Evolutionary conservation across 1,284 basidiomycete species (phyloP).

Genomic region (Heliocybe sulcata): DNA sequence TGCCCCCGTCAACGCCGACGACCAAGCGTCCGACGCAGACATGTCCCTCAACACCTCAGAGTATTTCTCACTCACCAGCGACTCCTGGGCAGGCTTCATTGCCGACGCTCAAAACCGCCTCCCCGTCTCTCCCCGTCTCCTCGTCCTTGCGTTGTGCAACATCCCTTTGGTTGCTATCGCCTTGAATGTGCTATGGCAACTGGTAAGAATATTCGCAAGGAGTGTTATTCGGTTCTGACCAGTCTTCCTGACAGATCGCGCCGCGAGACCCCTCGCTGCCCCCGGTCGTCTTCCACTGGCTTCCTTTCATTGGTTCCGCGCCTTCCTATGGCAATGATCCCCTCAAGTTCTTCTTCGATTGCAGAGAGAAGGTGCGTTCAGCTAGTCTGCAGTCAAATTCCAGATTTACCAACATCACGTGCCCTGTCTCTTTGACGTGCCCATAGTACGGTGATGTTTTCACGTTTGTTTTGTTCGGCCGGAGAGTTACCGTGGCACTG

Average conservation of each 20-base stretch:
- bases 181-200: slow-evolving; percentile 55
- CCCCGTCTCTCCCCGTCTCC: slow-evolving; percentile 17
- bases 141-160: slow-evolving; percentile 26
- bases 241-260: slow-evolving; percentile 27
- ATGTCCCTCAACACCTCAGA: slow-evolving; percentile 31
- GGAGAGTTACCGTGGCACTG: slow-evolving; percentile 87
- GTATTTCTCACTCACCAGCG: slow-evolving; percentile 18
- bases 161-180: slow-evolving; percentile 39
- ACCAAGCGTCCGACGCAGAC: slow-evolving; percentile 4
- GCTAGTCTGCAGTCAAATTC: neutral
- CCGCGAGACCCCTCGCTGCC: slow-evolving; percentile 55
- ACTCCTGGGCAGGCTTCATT: slow-evolving; percentile 40
- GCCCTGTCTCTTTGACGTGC: slow-evolving; percentile 3
- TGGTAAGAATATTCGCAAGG: slow-evolving; percentile 33
- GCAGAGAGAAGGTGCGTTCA: slow-evolving; percentile 72
- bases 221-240: slow-evolving; percentile 3
- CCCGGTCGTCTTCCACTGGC: slow-evolving; percentile 73
- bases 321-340: slow-evolving; percentile 77
- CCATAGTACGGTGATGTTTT: slow-evolving; percentile 75
- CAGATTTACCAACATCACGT: neutral
- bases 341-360: slow-evolving; percentile 67
- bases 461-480: slow-evolving; percentile 88
- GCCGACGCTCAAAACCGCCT: slow-evolving; percentile 30
- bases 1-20: neutral
- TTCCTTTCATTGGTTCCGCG: slow-evolving; percentile 75